phyloP scores from a whole-genome alignment of 2,329 filamentous ascomycete species.

The Diaporthe citri region DNA sequence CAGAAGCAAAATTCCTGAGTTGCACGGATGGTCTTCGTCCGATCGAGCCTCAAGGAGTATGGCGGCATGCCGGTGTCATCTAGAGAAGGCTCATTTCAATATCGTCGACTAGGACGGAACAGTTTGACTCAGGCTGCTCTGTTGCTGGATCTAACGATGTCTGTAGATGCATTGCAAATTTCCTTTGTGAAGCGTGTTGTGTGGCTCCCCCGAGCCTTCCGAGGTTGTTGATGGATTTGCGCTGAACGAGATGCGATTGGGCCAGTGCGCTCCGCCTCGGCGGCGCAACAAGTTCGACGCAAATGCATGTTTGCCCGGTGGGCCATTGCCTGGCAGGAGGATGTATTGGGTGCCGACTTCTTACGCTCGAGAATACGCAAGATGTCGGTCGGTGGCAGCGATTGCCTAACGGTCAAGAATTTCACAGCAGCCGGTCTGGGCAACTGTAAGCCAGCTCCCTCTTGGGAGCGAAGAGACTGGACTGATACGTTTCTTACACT shows the following conservation, averaged over 20 bases:
- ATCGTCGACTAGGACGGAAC: not conserved
- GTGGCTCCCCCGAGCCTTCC: not conserved
- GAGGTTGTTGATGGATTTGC: not conserved
- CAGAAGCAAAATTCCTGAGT: not conserved
- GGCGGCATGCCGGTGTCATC: conserved; percentile 8
- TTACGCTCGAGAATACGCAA: no score
- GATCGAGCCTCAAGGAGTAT: not conserved
- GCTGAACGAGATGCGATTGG: conserved; percentile 3
- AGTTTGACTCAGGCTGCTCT: not conserved
- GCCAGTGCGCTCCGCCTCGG: not conserved
- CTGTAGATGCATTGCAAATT: not conserved
- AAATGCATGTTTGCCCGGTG: not conserved
- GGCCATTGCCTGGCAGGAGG: not conserved
- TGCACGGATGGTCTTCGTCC: not conserved
- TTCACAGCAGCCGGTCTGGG: not conserved
- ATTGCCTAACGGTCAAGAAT: not conserved
- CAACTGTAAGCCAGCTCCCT: not conserved
- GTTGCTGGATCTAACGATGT: not conserved
- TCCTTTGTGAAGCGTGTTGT: not conserved
- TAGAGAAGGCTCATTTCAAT: not conserved
- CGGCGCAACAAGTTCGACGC: not conserved
- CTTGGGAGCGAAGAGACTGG: not conserved
- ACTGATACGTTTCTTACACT: not conserved
- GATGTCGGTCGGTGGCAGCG: not conserved
- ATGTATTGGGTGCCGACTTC: not conserved